Evolutionary conservation across 192 early-diverging fungal species (phyloP).

Genomic region (Allomyces javanicus): DNA sequence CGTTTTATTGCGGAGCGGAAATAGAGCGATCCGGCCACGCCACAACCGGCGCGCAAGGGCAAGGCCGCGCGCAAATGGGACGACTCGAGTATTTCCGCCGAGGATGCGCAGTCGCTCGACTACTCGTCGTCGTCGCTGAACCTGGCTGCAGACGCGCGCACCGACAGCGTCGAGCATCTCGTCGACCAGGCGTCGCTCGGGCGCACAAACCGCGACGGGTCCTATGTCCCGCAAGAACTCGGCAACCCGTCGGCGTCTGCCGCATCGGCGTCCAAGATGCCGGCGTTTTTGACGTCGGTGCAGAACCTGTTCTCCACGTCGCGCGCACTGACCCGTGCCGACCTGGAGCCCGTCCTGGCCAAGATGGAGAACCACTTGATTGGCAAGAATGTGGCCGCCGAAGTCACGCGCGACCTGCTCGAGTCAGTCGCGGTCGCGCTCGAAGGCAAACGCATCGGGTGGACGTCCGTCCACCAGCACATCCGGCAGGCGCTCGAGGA

Average conservation of each 20-base stretch:
- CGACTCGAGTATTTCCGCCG: background rate
- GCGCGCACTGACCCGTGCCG: constrained; percentile 45
- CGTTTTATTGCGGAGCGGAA: background rate
- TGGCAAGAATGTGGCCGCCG: constrained; percentile 80
- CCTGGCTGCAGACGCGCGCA: background rate
- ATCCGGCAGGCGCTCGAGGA: constrained; percentile 65
- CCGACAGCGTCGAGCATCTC: constrained; percentile 56
- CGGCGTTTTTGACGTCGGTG: constrained; percentile 48
- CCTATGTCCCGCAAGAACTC: constrained; percentile 27
- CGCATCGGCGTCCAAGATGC: constrained; percentile 7
- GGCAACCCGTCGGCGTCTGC: constrained; percentile 12
- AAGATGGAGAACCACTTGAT: constrained; percentile 85
- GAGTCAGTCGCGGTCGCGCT: constrained; percentile 51
- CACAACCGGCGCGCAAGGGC: background rate
- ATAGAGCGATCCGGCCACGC: background rate
- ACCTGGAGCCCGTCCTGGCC: constrained; percentile 56
- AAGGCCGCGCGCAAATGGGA: background rate
- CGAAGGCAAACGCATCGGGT: constrained; percentile 50
- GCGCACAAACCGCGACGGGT: constrained; percentile 32
- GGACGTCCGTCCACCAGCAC: constrained; percentile 23
- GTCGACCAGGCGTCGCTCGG: constrained; percentile 21
- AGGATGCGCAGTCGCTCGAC: background rate
- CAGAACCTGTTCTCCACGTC: constrained; percentile 42
- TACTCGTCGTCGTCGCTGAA: background rate
- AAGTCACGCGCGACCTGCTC: constrained; percentile 68